phyloP scores from a whole-genome alignment of 1,139 yeast genomes.

The Pichia sp. region DNA sequence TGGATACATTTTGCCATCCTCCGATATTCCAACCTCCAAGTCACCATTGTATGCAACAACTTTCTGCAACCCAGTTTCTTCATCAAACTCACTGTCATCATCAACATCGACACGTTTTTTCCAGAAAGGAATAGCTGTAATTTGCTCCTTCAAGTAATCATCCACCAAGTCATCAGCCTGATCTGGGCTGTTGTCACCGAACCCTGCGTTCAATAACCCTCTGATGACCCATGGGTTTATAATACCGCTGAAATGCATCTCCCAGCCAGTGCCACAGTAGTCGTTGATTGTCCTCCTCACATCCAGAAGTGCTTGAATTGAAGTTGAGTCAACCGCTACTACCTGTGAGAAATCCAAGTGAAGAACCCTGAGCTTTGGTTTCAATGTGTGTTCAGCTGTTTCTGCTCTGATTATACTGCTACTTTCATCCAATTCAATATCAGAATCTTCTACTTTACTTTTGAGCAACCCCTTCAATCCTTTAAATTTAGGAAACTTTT shows the following conservation, averaged over 20 bases:
- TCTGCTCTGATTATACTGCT: neutral
- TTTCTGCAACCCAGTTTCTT: slow-evolving; percentile 27
- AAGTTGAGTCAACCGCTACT: slow-evolving; percentile 71
- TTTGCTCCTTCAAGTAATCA: neutral
- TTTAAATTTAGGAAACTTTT: slow-evolving; percentile 24
- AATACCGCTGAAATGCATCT: slow-evolving; percentile 83
- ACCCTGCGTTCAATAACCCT: slow-evolving; percentile 70
- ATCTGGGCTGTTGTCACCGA: slow-evolving; percentile 44
- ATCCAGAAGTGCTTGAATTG: slow-evolving; percentile 73
- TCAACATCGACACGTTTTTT: slow-evolving; percentile 15
- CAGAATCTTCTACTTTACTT: neutral
- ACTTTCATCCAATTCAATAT: neutral
- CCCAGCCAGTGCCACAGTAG: slow-evolving; percentile 79
- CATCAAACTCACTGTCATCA: slow-evolving; percentile 12
- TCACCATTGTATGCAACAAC: slow-evolving; percentile 2
- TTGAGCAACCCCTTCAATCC: slow-evolving; percentile 15
- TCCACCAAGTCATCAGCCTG: slow-evolving; percentile 16
- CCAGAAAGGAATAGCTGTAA: neutral
- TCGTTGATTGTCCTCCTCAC: slow-evolving; percentile 65
- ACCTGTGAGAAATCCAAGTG: slow-evolving; percentile 80
- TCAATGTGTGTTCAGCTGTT: slow-evolving; percentile 30
- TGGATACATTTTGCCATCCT: slow-evolving; percentile 38
- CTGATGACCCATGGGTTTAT: slow-evolving; percentile 83
- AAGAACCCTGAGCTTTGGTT: slow-evolving; percentile 61
- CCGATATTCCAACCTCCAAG: slow-evolving; percentile 32